These are phyloP conservation scores for Emergomyces orientalis DNA, from an alignment of 2,329 filamentous ascomycete genomes.

Conservation along the genomic window DNA sequence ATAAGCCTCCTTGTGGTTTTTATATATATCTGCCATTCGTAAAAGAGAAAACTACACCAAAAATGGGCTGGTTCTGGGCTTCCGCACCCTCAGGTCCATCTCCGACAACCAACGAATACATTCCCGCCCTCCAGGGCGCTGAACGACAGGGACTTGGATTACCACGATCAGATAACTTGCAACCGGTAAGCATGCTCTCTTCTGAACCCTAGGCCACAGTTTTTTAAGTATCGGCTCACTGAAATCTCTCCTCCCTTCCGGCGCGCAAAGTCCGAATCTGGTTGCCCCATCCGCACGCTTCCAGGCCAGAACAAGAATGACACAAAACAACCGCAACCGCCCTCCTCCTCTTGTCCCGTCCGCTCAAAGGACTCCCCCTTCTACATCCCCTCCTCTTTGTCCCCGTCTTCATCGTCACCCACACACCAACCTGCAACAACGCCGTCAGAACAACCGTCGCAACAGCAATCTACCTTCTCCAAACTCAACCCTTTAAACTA, in stretches of 20 bases:
- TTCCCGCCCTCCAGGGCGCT: constrained; percentile 31
- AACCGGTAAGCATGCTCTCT: background rate
- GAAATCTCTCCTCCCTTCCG: constrained; percentile 14
- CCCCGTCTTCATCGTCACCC: constrained; percentile 24
- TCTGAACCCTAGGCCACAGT: constrained; percentile 11
- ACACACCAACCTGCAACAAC: constrained; percentile 18
- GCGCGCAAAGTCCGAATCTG: constrained; percentile 51
- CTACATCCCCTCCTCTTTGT: constrained; percentile 28
- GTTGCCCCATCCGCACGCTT: constrained; percentile 58
- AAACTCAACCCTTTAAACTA: constrained; percentile 78
- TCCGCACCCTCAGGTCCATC: constrained; percentile 34
- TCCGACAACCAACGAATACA: constrained; percentile 21
- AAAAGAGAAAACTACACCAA: constrained; percentile 10
- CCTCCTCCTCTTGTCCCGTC: constrained; percentile 36
- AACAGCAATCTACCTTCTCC: constrained; percentile 46
- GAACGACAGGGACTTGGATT: constrained; percentile 36
- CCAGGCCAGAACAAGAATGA: constrained; percentile 10
- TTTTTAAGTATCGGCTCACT: constrained; percentile 6
- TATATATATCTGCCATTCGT: background rate
- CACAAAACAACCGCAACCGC: background rate
- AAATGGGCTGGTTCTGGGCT: constrained; percentile 66
- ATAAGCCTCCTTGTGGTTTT: background rate
- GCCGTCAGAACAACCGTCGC: constrained; percentile 26
- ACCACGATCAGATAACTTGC: constrained; percentile 10
- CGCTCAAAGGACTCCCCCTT: constrained; percentile 44